These are phyloP conservation scores for Xerocomus nothofagi DNA, from an alignment of 1,284 basidiomycete genomes.

Conservation along the genomic window DNA sequence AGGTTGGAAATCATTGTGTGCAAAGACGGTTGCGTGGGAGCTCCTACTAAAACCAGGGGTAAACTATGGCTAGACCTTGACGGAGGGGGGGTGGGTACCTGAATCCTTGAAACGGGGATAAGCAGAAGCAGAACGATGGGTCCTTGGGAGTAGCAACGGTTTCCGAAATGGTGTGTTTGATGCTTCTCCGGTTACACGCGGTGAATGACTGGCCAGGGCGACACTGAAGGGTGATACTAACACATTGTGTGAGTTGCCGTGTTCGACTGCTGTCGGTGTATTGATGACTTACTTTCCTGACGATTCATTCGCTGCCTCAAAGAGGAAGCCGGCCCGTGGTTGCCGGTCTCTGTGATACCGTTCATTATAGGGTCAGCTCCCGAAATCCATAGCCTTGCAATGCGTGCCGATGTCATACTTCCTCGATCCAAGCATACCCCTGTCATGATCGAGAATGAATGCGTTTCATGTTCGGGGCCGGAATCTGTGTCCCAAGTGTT, in stretches of 20 bases:
- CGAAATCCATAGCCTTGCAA: background rate
- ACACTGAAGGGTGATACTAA: slow-evolving; percentile 22
- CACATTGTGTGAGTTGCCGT: background rate
- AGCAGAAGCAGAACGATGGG: slow-evolving; percentile 1
- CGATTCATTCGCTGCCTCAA: slow-evolving; percentile 2
- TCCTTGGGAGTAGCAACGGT: slow-evolving; percentile 1
- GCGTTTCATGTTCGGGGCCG: background rate
- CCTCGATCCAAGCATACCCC: background rate
- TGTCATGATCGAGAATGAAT: background rate
- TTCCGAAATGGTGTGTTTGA: background rate
- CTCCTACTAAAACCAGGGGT: slow-evolving; percentile 4
- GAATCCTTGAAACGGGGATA: slow-evolving; percentile 3
- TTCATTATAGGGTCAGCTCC: background rate
- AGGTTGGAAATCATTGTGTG: slow-evolving; percentile 53
- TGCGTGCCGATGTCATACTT: background rate
- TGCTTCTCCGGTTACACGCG: background rate
- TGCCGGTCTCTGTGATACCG: background rate
- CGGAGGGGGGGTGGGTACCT: slow-evolving; percentile 8
- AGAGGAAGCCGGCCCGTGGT: background rate
- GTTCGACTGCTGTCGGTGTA: background rate
- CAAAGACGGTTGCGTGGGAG: slow-evolving; percentile 38
- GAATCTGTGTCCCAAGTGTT: background rate
- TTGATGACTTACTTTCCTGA: slow-evolving; percentile 14
- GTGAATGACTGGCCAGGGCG: slow-evolving; percentile 2
- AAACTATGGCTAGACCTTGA: background rate